A percentile compares a stretch with the other conserved stretches of the same genome.
phyloP scores from a whole-genome alignment of 352 stramenopile species.

The Pythium brachiatum region DNA sequence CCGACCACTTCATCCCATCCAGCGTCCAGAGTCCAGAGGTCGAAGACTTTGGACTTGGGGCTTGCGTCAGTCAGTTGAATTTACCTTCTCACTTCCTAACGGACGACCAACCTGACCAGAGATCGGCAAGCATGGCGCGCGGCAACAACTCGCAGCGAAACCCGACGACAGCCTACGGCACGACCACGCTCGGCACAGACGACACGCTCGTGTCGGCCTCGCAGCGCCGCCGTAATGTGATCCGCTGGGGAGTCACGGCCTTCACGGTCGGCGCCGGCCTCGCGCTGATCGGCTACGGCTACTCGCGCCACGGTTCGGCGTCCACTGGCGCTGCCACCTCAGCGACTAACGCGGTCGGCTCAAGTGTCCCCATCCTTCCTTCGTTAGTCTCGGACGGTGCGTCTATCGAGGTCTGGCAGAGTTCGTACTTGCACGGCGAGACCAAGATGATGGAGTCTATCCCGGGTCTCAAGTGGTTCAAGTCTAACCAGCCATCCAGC shows the following conservation, averaged over 20 bases:
- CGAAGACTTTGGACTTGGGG: neutral
- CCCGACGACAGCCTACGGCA: constrained; percentile 45
- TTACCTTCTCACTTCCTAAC: neutral
- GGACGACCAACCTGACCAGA: neutral
- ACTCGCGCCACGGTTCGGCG: neutral
- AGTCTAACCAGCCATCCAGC: constrained; percentile 6
- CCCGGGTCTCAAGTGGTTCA: constrained; percentile 43
- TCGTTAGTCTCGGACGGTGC: neutral
- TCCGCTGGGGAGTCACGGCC: constrained; percentile 30
- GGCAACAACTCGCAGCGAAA: constrained; percentile 13
- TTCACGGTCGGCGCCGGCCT: constrained; percentile 28
- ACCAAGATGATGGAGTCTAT: constrained; percentile 69
- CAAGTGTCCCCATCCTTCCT: neutral
- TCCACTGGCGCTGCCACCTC: neutral
- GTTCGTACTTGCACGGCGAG: constrained; percentile 52
- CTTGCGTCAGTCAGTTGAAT: neutral
- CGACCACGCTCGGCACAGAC: constrained; percentile 30
- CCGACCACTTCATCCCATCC: neutral
- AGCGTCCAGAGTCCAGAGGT: neutral
- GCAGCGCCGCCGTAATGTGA: constrained; percentile 26
- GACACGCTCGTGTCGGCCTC: constrained; percentile 15
- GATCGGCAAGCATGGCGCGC: constrained; percentile 5
- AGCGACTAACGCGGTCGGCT: neutral
- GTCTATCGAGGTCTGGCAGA: constrained; percentile 59
- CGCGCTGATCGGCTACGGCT: constrained; percentile 27